Evolutionary conservation across 176 grass and related monocot genomes (phyloP).

Genomic region (Hordeum marinum): DNA sequence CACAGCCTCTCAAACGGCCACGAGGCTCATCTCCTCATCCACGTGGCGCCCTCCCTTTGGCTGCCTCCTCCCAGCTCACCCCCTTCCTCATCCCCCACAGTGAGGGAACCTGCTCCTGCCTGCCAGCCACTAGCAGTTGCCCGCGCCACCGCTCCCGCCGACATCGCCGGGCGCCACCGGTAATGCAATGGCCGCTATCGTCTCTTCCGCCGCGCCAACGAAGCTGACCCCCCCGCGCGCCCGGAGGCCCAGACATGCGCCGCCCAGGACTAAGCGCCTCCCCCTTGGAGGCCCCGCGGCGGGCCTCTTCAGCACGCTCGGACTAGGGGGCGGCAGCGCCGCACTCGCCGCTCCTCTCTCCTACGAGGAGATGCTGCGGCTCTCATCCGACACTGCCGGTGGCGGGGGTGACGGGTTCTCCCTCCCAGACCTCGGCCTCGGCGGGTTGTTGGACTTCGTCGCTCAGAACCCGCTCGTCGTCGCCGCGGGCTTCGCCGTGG

Average conservation of each 20-base stretch:
- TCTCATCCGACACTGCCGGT: background rate
- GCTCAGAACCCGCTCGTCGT: constrained; percentile 54
- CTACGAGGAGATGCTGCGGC: constrained; percentile 70
- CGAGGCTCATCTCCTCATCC: constrained; percentile 38
- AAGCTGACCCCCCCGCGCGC: background rate
- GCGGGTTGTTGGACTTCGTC: constrained; percentile 47
- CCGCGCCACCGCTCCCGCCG: background rate
- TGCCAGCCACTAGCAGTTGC: background rate
- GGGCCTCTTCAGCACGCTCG: constrained; percentile 40
- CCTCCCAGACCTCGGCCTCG: constrained; percentile 28
- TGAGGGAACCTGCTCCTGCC: background rate
- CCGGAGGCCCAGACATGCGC: background rate
- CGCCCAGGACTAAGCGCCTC: background rate
- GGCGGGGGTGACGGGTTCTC: background rate
- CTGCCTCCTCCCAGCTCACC: background rate
- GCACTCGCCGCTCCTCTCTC: constrained; percentile 53
- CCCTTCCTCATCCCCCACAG: constrained; percentile 32
- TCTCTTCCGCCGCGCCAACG: constrained; percentile 31
- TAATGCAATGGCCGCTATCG: constrained; percentile 53
- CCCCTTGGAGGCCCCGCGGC: constrained; percentile 33
- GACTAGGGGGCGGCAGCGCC: constrained; percentile 1
- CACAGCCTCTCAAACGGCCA: constrained; percentile 14
- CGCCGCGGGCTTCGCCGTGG: constrained; percentile 32
- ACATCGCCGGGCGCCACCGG: constrained; percentile 8
- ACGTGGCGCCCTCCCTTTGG: constrained; percentile 31